Conservation (phyloP, 2,329 filamentous ascomycete genomes). For the Fonsecaea erecta region DNA sequence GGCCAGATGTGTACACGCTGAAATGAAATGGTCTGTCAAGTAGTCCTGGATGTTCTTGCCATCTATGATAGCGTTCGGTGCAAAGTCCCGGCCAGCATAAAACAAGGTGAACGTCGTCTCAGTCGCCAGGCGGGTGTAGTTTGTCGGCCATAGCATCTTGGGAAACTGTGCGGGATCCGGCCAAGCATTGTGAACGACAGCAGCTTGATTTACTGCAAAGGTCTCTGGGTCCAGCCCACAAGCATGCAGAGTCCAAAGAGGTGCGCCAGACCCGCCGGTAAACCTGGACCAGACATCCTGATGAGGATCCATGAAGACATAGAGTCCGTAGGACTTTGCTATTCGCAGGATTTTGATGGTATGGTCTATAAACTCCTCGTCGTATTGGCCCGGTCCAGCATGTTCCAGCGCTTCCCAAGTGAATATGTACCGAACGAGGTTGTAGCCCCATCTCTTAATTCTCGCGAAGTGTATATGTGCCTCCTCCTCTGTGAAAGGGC, state of each 20-base stretch:
- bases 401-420: constrained; percentile 99
- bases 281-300: constrained; percentile 99
- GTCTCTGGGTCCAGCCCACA: constrained; percentile 85
- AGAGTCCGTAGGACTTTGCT: constrained; percentile 90
- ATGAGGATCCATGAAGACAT: constrained; percentile 97
- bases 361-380: constrained; percentile 89
- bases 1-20: constrained; percentile 79
- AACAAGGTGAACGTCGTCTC: constrained; percentile 94
- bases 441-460: constrained; percentile 88
- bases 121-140: constrained; percentile 84
- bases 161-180: constrained; percentile 83
- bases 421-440: constrained; percentile 94
- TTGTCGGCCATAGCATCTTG: constrained; percentile 99
- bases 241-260: constrained; percentile 97
- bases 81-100: constrained; percentile 87
- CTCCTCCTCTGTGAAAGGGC: constrained; percentile 82
- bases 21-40: constrained; percentile 82
- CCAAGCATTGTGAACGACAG: constrained; percentile 93
- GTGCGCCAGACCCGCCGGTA: constrained; percentile 90
- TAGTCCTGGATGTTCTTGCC: constrained; percentile 97
- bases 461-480: constrained; percentile 85
- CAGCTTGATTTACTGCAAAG: constrained; percentile 85
- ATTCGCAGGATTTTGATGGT: constrained; percentile 83
- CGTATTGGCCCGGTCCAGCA: constrained; percentile 85
- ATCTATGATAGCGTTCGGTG: constrained; percentile 93